Evolutionary conservation across 768 basidiomycete species (phyloP), one percentile per base, ranked within the genome.

Genomic region (Pisolithus tinctorius): DNA sequence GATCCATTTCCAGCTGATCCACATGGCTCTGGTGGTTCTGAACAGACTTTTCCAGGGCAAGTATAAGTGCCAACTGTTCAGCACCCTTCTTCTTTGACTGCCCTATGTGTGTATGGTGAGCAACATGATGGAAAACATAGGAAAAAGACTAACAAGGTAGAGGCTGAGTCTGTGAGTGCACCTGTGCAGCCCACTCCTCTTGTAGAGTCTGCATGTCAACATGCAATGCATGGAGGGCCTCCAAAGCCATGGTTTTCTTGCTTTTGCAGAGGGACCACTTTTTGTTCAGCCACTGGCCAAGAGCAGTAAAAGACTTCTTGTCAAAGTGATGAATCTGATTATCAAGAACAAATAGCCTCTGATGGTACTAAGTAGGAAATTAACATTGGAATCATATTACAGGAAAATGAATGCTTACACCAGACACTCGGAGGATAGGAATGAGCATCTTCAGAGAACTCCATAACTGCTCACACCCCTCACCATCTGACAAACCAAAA

Each of bases 381-480:
- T 4, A 31, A 10, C 6, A 31, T 10, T 31, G 30, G 30, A n/a
- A 31, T 2, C 10, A 9, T 7, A 31, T 31, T 31, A 31, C 17
- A 41, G 20, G 23, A 23, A 41, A 9, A 17, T 41, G n/a, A 41
- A 23, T 4, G 44, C 61, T 47, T 46, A 66, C 63, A 26, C 60
- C 58, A 40, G 58, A 60, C 1, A 54, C 39, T 2, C 50, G 31
- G 6, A 62, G 51, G 2, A 48, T 37, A 2, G 59, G 49, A 17
- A 68, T 62, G 0, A 67, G 53, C 20, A 51, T 52, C 7, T 58
- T 47, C 1, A 66, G 41, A 0, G 58, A 53, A 5, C 65, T 44
- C 43, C 65, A 73, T 71, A 75, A 0, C 62, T 63, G 45, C 47
- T 75, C 70, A 1, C 63, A 56, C 1, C 68, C 69, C 50, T 74